Conservation (phyloP, 306 rosid species). For the Oemleria cerasiformis region DNA sequence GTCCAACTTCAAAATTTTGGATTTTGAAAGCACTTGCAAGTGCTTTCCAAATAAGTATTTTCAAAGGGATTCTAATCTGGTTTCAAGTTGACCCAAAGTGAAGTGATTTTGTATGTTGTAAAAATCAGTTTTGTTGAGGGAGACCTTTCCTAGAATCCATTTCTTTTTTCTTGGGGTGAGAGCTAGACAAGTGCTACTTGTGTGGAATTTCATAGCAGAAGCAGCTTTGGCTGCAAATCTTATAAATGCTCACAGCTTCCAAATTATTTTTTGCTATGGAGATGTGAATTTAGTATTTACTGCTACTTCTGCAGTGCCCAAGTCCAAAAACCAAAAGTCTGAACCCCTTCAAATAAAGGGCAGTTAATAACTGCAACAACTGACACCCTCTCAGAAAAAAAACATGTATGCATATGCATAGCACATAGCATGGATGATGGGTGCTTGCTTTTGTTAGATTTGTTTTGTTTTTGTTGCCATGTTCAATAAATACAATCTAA, state of each 20-base stretch:
- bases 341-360: not conserved
- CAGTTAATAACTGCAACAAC: slow-evolving; percentile 3
- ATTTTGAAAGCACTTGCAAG: too few relatives aligned
- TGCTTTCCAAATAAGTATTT: too few relatives aligned
- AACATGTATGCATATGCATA: not conserved
- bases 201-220: not conserved
- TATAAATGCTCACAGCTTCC: not conserved
- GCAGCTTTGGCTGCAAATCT: not conserved
- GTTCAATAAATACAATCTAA: too few relatives aligned
- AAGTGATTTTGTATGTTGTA: not conserved
- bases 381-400: slow-evolving; percentile 9
- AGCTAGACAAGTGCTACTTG: not conserved
- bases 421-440: not conserved
- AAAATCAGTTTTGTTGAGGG: not conserved
- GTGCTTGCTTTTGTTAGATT: not conserved
- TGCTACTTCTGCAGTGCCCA: not conserved
- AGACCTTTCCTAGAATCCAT: not conserved
- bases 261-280: slow-evolving; percentile 8
- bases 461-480: not conserved
- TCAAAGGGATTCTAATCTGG: too few relatives aligned
- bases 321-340: slow-evolving; percentile 4
- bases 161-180: not conserved
- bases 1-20: too few relatives aligned
- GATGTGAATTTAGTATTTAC: not conserved
- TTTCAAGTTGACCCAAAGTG: not conserved